Base-by-base conservation (phyloP, 768 basidiomycete genomes). In the Trametes gibbosa region DNA sequence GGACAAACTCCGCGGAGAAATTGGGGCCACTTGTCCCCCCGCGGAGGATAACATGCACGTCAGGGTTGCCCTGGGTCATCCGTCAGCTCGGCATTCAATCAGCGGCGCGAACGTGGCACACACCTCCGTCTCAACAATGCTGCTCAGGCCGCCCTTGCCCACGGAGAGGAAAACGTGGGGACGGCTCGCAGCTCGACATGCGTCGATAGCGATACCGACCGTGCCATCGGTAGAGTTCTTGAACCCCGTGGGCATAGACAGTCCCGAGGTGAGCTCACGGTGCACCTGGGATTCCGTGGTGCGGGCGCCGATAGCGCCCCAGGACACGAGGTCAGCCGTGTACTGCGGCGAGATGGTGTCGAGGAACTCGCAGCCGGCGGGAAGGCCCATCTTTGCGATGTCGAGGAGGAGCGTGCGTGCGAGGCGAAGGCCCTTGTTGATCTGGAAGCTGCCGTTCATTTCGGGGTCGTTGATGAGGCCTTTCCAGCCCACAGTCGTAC, bases 401-500 rank as follows among this genome's bases (percentile, higher is more conserved):
- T 98, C 91, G 40, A 98, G 81, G 25, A 99, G 84, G 34, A 98
- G 77, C 5, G 84, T 84, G 39, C 97, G 88, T 1, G 94, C 96
- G 50, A 87, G 82, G 27, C 95, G 87, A 29, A 99, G 81, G 17
- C 97, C 97, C 66, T 89, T 90, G 83, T 99, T 99, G 74, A 98
- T 98, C 65, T 94, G 90, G 84, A 91, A 98, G 68, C 79, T 86
- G 53, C 87, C 83, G 74, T 98, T 95, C 78, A 98, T 86, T 53
- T 93, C 91, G 6, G 96, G 95, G 68, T 98, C 95, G 70, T 98
- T 98, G 75, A 98, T 98, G 62, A 98, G 84, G 37, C 96, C 96
- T 73, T 99, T 99, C 96, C 96, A 99, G 25, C 97, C 97, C 48
- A 98, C 89, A 0, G 96, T 98, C 7, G 96, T 98, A 29, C 96